Evolutionary conservation across 306 rosid genomes (phyloP).

Genomic region (Mucuna pruriens): DNA sequence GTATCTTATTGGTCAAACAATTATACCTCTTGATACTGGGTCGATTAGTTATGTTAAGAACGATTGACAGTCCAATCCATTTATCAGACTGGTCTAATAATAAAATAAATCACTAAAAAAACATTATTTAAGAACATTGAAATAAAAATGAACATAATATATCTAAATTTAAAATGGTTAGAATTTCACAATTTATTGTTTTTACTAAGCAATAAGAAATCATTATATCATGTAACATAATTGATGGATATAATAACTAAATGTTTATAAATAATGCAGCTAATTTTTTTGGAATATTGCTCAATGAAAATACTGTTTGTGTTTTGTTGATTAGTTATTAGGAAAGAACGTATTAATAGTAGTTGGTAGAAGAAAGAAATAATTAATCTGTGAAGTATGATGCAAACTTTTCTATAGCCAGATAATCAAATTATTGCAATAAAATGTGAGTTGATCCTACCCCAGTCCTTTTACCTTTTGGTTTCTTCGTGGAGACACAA

Average conservation of each 20-base stretch:
- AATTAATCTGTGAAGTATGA: conserved; percentile 4
- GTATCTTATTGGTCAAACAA: no score
- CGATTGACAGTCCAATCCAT: no score
- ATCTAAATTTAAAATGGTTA: background rate
- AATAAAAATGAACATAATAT: background rate
- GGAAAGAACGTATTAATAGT: background rate
- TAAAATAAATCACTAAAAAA: background rate
- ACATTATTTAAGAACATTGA: background rate
- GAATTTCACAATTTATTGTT: background rate
- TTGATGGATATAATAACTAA: background rate
- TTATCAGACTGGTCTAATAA: no score
- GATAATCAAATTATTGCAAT: conserved; percentile 11
- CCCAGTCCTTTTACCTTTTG: conserved; percentile 3
- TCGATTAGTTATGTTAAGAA: no score
- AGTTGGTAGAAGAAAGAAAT: conserved; percentile 11
- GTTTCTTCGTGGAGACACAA: conserved; percentile 44
- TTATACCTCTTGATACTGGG: no score
- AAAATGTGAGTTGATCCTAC: background rate
- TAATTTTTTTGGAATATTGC: background rate
- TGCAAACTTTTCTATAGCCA: background rate
- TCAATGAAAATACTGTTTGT: background rate
- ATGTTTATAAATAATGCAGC: background rate
- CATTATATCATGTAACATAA: background rate
- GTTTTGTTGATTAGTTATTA: background rate
- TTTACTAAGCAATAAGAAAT: background rate